Base-by-base conservation (phyloP, 1,284 basidiomycete genomes). In the Ustilago xerochloae region DNA sequence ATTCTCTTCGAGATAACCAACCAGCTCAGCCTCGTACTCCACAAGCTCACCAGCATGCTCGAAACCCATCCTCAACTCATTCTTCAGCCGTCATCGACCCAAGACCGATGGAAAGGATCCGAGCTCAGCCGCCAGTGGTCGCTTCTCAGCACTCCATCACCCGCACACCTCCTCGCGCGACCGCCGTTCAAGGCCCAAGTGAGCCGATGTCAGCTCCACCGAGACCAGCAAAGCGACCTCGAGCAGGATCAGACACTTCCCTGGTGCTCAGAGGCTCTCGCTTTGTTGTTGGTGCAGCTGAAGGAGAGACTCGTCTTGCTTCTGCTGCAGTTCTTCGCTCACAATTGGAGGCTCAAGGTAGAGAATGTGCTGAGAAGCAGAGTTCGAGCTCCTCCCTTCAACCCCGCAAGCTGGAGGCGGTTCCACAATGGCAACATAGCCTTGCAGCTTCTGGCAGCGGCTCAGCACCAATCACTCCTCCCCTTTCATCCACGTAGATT, bases 181-280 rank as follows among this genome's bases (percentile, higher is more conserved):
- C 26, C 12, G 22, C 41, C 15, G 22, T 13, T 26, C 53, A 20
- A 30, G 8, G 18, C 45, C 24, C 5, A 24, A 13, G 15, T 6
- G 36, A 30, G 4, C n/a, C 47, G 15, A 56, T 51, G 15, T 45
- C 41, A n/a, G 36, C 49, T 3, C 54, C 49, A 0, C n/a, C 29
- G 3, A 28, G 56, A 26, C 66, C 56, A 6, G 12, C 39, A 2
- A 69, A 69, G n/a, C 24, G 66, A 16, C 45, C 51, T 9, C 50
- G 66, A 0, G 60, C 66, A 6, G 66, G 53, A 1, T 69, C 66
- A 7, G 66, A 69, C 26, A 69, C 66, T 1, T 63, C 60, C 12
- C 60, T 69, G 29, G 52, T 69, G 5, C 47, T 63, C 20, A 62
- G 54, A 30, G 29, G 51, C 16, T 46, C 61, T 18, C 66, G 66